Base-by-base conservation (phyloP, 139 green algal genomes). In the Chlorella sorokiniana region DNA sequence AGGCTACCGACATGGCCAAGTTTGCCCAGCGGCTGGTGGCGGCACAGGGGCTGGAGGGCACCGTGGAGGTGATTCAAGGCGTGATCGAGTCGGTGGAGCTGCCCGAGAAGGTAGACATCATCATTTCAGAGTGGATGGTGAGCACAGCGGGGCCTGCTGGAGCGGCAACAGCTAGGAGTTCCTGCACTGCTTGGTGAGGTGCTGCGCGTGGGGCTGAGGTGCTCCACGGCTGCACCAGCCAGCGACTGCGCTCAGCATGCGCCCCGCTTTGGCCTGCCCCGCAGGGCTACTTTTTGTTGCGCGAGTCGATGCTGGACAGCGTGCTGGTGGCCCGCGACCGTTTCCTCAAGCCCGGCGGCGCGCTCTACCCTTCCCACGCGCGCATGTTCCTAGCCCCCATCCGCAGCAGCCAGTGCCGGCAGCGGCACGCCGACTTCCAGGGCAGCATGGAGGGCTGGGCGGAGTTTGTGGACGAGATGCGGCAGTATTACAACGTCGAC, bases 71-170 rank as follows among this genome's bases (percentile, higher is more conserved):
- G n/a, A 97, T 99, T 69, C 94, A 99, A 85, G 94, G 92, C 69
- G 96, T 89, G 37, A 93, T 99, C 14, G 96, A 99, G 89, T 93
- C 91, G 29, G 93, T 98, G 25, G 79, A 92, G 56, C 84, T 99
- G 40, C 97, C 96, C n/a, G 97, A 99, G 86, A 97, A 99, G 91
- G 95, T 97, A 31, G 96, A 99, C 90, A 94, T 99, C 84, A 98
- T 99, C 84, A 96, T 99, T 75, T 93, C 82, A 11, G 91, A 94
- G 77, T 94, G 89, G 89, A 93, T 93, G 88, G 87, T 88, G 64
- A 63, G 81, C 3, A 1, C 1, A 35, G 40, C 2, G 33, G 4
- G 38, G 38, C 31, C 10, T 2, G 16, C 3, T 9, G 45, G 70
- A 2, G 16, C 1, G 40, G 35, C 2, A 33, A 2, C 9, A 10